Evolutionary conservation across 2,329 filamentous ascomycete species (phyloP), one percentile per base, ranked within the genome.

Genomic region (Aureobasidium subglaciale): DNA sequence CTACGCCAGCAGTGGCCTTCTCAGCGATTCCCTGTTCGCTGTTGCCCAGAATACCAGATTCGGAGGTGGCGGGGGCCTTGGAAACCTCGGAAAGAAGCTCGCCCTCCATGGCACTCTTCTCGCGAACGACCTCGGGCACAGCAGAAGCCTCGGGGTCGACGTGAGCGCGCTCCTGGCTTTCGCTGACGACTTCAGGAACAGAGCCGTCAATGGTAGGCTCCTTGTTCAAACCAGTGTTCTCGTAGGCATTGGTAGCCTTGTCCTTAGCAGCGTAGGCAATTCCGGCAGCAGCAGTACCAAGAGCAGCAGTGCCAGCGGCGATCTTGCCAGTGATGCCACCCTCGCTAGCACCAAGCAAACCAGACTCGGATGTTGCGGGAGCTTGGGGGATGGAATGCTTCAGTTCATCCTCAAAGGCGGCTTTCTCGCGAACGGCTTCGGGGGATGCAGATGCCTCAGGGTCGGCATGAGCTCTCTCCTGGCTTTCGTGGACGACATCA

Each of bases 401-500:
- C 50, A 62, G 77, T 72, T 89, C 86, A 40, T 82, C 73, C 73
- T 90, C 86, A 5, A 89, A 77, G 53, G 77, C 75, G 56, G 79
- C 38, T 59, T 63, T 62, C 34, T 63, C 60, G 30, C 22, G 70
- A 64, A 57, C 64, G 64, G 85, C 85, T 34, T 79, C 75, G 29
- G 80, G 71, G 52, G 82, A 75, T 35, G 78, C 84, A 60, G 84
- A 84, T 8, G 87, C 85, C 67, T 88, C 86, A 15, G 86, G 81
- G 4, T 76, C 73, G 43, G 75, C 74, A 50, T 80, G 71, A 16
- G 86, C 85, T 67, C 83, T 79, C 62, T 83, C 76, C 65, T 90
- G 86, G 71, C 84, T 88, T 65, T 88, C 80, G 66, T 81, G 84
- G 50, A 90, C 87, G 37, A 85, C 70, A 59, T 82, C 78, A 30